A percentile compares a stretch with the other conserved stretches of the same genome.
phyloP scores from a whole-genome alignment of 2,329 filamentous ascomycete genomes.

The Leptographium radiaticola region DNA sequence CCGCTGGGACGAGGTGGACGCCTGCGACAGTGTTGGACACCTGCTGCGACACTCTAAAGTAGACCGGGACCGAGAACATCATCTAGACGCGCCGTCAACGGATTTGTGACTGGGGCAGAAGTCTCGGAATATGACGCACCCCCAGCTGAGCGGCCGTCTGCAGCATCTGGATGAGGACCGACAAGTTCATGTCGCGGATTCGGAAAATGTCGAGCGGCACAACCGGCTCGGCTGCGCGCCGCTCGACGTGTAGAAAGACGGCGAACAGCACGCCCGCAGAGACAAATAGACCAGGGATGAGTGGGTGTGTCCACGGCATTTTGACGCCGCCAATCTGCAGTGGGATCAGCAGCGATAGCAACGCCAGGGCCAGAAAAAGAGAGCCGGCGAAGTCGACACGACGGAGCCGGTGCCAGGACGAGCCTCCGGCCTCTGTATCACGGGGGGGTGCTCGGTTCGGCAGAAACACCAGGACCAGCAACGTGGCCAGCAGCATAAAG shows the following conservation, averaged over 20 bases:
- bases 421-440: background rate
- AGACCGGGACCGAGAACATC: conserved; percentile 55
- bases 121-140: conserved; percentile 21
- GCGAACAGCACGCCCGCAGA: conserved; percentile 16
- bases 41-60: conserved; percentile 51
- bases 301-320: conserved; percentile 24
- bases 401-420: conserved; percentile 21
- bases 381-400: conserved; percentile 49
- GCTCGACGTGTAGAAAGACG: conserved; percentile 21
- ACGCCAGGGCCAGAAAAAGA: conserved; percentile 23
- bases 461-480: conserved; percentile 22
- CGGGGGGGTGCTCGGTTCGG: conserved; percentile 13
- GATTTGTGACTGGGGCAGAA: background rate
- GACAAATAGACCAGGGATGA: conserved; percentile 19
- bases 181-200: conserved; percentile 37
- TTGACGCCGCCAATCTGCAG: conserved; percentile 26
- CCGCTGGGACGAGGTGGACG: conserved; percentile 51
- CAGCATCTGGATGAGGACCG: conserved; percentile 36
- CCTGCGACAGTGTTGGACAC: conserved; percentile 45
- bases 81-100: conserved; percentile 14
- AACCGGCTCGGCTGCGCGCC: conserved; percentile 39
- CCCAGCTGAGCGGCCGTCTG: conserved; percentile 46
- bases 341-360: conserved; percentile 25
- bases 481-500: conserved; percentile 34
- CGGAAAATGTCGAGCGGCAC: conserved; percentile 42